These are phyloP conservation scores for Protea cynaroides DNA, from an alignment of 164 flowering plant species.

Conservation along the genomic window DNA sequence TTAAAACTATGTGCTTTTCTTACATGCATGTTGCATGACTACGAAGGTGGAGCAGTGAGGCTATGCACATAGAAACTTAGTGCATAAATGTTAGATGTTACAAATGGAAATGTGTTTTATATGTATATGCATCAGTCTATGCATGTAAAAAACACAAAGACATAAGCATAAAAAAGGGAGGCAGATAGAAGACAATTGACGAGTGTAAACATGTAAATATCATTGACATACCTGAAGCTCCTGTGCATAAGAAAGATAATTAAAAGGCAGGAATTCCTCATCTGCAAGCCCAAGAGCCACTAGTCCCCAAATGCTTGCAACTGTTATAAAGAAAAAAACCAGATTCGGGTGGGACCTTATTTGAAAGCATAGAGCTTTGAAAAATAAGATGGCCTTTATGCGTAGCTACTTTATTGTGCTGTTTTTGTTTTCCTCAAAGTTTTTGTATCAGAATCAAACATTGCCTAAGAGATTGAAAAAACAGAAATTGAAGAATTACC, in stretches of 20 bases:
- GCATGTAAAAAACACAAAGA: neutral
- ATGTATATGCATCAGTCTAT: neutral
- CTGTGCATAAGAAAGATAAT: conserved; percentile 49
- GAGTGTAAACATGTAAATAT: neutral
- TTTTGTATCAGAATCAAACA: neutral
- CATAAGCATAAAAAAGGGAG: neutral
- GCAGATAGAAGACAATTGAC: neutral
- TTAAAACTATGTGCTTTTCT: neutral
- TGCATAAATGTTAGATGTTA: neutral
- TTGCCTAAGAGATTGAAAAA: neutral
- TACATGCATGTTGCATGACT: neutral
- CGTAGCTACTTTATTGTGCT: neutral
- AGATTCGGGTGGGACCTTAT: neutral
- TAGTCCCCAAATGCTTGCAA: conserved; percentile 65
- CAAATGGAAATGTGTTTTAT: neutral
- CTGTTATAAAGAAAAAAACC: conserved; percentile 20
- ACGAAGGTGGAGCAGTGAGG: neutral
- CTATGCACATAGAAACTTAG: neutral
- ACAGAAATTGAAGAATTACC: conserved; percentile 25
- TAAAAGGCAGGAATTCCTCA: conserved; percentile 54
- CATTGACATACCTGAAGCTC: conserved; percentile 54
- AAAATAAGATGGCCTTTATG: neutral
- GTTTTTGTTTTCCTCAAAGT: neutral
- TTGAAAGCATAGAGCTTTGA: neutral
- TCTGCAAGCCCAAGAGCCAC: conserved; percentile 69